Evolutionary conservation across 2,329 filamentous ascomycete species (phyloP).

Genomic region (Fusarium sp.): DNA sequence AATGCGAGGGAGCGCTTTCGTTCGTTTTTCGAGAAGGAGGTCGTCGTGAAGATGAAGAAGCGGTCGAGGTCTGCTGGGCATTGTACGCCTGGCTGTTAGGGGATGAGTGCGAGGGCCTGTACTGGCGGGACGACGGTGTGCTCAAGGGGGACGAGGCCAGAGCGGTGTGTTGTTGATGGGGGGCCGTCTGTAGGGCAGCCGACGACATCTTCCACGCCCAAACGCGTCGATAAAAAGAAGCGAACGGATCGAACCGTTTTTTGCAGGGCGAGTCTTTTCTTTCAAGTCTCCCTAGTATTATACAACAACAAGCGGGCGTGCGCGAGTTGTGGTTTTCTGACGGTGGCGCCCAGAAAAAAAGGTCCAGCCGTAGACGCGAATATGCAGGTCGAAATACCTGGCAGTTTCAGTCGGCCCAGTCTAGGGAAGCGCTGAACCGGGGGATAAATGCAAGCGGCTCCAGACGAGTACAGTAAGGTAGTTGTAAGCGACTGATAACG

Average conservation of each 20-base stretch:
- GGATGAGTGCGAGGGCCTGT: constrained; percentile 64
- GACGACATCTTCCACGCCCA: constrained; percentile 57
- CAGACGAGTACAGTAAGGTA: constrained; percentile 17
- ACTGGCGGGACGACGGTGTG: constrained; percentile 63
- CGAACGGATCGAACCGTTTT: constrained; percentile 21
- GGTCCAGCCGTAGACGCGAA: constrained; percentile 40
- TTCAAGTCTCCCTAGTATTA: constrained; percentile 6
- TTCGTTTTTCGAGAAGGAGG: constrained; percentile 65
- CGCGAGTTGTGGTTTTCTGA: constrained; percentile 28
- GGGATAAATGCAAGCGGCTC: constrained; percentile 40
- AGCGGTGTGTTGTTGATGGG: constrained; percentile 66
- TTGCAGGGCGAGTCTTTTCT: constrained; percentile 7
- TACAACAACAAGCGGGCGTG: constrained; percentile 15
- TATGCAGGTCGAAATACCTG: constrained; percentile 49
- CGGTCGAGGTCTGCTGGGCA: constrained; percentile 61
- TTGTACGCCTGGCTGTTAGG: constrained; percentile 68
- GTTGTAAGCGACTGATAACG: constrained; percentile 30
- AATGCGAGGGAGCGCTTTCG: constrained; percentile 58
- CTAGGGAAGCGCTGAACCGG: constrained; percentile 40
- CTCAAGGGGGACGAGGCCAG: constrained; percentile 63
- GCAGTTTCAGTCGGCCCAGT: constrained; percentile 43
- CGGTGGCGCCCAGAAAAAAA: constrained; percentile 36
- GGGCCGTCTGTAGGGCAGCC: constrained; percentile 71
- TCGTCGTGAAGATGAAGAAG: constrained; percentile 66
- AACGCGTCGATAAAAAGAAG: constrained; percentile 40